Percentiles rank a stretch among this genome's conserved stretches.
Conservation (phyloP, 1,284 basidiomycete genomes). For the Ceratobasidium sp. region DNA sequence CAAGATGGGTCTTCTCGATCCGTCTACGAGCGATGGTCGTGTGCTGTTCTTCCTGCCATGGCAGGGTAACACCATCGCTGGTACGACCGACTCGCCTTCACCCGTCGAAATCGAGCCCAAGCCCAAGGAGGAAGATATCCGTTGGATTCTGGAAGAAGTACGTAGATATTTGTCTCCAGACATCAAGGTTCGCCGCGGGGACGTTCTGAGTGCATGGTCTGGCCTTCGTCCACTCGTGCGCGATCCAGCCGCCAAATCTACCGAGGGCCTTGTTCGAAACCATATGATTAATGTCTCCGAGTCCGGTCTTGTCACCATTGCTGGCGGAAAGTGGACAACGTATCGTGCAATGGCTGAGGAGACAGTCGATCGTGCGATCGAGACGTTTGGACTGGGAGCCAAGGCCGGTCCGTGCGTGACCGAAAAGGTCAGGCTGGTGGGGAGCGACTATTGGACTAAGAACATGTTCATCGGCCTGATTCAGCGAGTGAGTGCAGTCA, state of each 20-base stretch:
- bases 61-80: constrained; percentile 97
- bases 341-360: constrained; percentile 97
- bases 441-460: constrained; percentile 93
- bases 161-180: constrained; percentile 88
- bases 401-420: constrained; percentile 76
- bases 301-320: constrained; percentile 90
- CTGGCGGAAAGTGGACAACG: constrained; percentile 99
- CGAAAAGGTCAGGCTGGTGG: constrained; percentile 81
- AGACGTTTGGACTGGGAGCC: constrained; percentile 72
- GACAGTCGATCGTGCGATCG: constrained; percentile 88
- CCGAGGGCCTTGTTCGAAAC: constrained; percentile 90
- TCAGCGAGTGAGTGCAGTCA: constrained; percentile 68
- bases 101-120: constrained; percentile 79
- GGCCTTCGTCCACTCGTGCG: constrained; percentile 90
- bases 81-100: constrained; percentile 91
- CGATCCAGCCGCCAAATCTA: constrained; percentile 81
- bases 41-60: constrained; percentile 99
- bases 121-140: constrained; percentile 92
- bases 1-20: constrained; percentile 95
- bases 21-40: constrained; percentile 92
- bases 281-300: constrained; percentile 90
- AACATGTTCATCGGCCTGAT: constrained; percentile 98
- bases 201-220: constrained; percentile 95
- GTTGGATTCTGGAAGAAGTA: constrained; percentile 95
- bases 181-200: constrained; percentile 93